Evolutionary conservation across 2,329 filamentous ascomycete genomes (phyloP).

Genomic region (Ceratocystis cubensis): DNA sequence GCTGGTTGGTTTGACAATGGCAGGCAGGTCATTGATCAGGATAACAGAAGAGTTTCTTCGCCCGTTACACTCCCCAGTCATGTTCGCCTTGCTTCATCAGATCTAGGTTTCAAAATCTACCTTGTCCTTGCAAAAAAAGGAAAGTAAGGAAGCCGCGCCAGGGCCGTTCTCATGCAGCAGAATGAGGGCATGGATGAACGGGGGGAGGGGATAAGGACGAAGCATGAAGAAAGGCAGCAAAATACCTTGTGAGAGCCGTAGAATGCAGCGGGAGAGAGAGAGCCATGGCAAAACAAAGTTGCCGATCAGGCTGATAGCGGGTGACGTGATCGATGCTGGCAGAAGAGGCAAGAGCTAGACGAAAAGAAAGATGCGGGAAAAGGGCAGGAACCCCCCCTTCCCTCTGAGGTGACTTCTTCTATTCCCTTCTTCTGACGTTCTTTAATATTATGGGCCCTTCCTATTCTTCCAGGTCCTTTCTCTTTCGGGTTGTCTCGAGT

Average conservation of each 20-base stretch:
- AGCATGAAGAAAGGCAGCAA: not conserved
- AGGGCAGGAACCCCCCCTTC: not conserved
- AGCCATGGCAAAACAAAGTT: not conserved
- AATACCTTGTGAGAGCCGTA: not conserved
- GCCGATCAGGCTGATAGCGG: too few relatives aligned
- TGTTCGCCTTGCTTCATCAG: not conserved
- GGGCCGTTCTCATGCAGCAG: conserved; percentile 1
- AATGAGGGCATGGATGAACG: not conserved
- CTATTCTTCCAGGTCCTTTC: not conserved
- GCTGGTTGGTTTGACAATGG: not conserved
- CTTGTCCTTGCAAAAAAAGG: conserved; percentile 1
- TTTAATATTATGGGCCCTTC: not conserved
- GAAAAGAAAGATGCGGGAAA: not conserved
- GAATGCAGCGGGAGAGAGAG: not conserved
- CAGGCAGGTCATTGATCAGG: not conserved
- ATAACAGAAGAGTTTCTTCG: not conserved
- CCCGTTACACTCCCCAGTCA: not conserved
- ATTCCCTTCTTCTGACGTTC: not conserved
- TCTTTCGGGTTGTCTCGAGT: not conserved
- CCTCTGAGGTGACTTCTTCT: not conserved
- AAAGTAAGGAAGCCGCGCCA: conserved; percentile 6
- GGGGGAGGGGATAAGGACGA: not conserved
- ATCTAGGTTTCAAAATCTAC: not conserved
- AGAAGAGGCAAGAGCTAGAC: not conserved
- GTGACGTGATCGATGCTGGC: too few relatives aligned